Evolutionary conservation across 352 stramenopile species (phyloP).

Genomic region (Phytopythium chamaehyphon): DNA sequence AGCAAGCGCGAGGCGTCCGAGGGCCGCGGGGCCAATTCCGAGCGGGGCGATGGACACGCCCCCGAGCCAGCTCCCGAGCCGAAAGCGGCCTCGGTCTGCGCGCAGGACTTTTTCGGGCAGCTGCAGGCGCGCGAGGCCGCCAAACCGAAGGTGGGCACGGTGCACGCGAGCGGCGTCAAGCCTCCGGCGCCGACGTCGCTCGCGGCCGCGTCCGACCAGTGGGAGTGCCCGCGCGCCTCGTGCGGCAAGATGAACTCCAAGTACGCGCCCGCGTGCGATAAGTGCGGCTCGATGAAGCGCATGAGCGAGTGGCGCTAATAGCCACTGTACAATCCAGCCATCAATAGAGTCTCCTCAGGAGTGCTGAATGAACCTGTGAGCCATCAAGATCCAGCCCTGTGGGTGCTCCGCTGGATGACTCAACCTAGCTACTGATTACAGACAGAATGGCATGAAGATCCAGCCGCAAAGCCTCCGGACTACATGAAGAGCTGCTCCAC

Average conservation of each 20-base stretch:
- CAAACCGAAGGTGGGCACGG: constrained; percentile 54
- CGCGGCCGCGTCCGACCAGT: constrained; percentile 38
- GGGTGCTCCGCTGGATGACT: no score
- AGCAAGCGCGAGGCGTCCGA: constrained; percentile 1
- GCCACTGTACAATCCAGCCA: neutral
- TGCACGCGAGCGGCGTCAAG: constrained; percentile 46
- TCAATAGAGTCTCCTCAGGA: neutral
- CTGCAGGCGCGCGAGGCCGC: constrained; percentile 52
- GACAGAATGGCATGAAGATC: no score
- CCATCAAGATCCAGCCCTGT: no score
- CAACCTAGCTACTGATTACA: no score
- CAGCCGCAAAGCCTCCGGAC: no score
- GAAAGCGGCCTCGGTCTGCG: no score
- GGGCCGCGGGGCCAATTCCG: neutral
- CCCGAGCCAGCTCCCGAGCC: no score
- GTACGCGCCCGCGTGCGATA: constrained; percentile 50
- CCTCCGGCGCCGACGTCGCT: constrained; percentile 15
- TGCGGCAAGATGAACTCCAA: constrained; percentile 74
- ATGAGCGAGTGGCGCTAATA: constrained; percentile 67
- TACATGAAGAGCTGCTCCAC: no score
- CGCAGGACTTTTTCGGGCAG: constrained; percentile 61
- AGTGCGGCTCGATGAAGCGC: constrained; percentile 77
- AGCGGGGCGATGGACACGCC: neutral
- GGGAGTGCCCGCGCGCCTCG: constrained; percentile 61
- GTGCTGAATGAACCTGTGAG: no score